phyloP scores from a whole-genome alignment of 345 rosid genomes.

The Hevea brasiliensis region DNA sequence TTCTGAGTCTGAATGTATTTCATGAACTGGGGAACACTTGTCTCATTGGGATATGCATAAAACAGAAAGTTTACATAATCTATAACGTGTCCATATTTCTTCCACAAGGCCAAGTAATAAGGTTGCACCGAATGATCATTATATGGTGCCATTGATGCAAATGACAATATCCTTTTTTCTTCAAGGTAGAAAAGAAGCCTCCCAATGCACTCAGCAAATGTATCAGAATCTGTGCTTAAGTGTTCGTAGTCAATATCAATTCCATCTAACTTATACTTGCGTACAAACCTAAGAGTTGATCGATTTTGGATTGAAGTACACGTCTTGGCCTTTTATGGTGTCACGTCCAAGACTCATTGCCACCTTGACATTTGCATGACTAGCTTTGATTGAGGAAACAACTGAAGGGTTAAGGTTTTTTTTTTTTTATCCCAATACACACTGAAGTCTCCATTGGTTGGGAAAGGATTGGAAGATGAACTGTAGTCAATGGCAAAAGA shows the following conservation, averaged over 20 bases:
- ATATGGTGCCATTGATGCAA: slow-evolving; percentile 62
- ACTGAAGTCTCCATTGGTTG: slow-evolving; percentile 49
- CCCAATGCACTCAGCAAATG: slow-evolving; percentile 59
- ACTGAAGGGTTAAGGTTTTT: slow-evolving; percentile 36
- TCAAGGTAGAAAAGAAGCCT: slow-evolving; percentile 35
- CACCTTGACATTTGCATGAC: slow-evolving; percentile 43
- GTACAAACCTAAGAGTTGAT: slow-evolving; percentile 47
- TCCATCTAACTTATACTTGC: slow-evolving; percentile 44
- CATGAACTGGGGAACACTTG: slow-evolving; percentile 43
- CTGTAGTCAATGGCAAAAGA: slow-evolving; percentile 55
- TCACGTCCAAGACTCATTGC: slow-evolving; percentile 63
- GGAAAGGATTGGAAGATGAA: slow-evolving; percentile 33
- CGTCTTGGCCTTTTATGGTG: slow-evolving; percentile 12
- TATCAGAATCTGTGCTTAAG: slow-evolving; percentile 47
- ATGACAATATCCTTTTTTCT: slow-evolving; percentile 26
- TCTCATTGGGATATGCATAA: slow-evolving; percentile 47
- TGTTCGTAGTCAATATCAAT: slow-evolving; percentile 61
- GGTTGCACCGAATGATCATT: slow-evolving; percentile 39
- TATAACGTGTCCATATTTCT: slow-evolving; percentile 51
- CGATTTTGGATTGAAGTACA: slow-evolving; percentile 39
- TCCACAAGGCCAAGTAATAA: slow-evolving; percentile 55
- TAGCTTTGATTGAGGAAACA: slow-evolving; percentile 42
- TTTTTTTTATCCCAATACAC: slow-evolving; percentile 44
- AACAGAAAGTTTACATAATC: slow-evolving; percentile 64
- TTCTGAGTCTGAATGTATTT: slow-evolving; percentile 35